Evolutionary conservation across 805 yeast species (phyloP).

Genomic region (Wickerhamomyces silvicola): DNA sequence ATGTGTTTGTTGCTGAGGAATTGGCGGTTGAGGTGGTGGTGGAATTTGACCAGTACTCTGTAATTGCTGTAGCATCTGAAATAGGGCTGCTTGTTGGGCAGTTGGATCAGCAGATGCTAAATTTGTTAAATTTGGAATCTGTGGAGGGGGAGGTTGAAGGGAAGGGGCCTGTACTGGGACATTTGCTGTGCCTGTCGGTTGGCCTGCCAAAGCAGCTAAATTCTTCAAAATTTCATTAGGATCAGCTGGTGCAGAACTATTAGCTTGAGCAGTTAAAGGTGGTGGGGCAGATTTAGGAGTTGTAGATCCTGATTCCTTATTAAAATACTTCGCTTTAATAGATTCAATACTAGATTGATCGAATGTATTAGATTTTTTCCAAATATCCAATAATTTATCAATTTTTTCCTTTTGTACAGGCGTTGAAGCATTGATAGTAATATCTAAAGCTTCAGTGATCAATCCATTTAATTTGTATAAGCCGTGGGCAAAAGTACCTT

Average conservation of each 20-base stretch:
- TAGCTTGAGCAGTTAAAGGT: conserved; percentile 36
- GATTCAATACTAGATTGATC: conserved; percentile 44
- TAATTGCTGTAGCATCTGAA: conserved; percentile 30
- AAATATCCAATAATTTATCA: conserved; percentile 79
- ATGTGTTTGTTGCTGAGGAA: conserved; percentile 7
- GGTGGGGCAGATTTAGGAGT: conserved; percentile 55
- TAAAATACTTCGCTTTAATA: conserved; percentile 54
- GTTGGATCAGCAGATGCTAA: conserved; percentile 21
- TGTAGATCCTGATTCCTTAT: conserved; percentile 32
- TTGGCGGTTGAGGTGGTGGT: conserved; percentile 15
- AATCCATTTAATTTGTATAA: conserved; percentile 56
- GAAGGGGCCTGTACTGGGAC: conserved; percentile 5
- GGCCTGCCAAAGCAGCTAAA: conserved; percentile 42
- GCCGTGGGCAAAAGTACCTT: conserved; percentile 73
- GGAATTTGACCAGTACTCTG: conserved; percentile 25
- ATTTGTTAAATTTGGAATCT: conserved; percentile 12
- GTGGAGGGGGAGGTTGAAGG: conserved; percentile 8
- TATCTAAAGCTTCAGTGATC: conserved; percentile 57
- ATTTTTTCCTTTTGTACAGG: conserved; percentile 66
- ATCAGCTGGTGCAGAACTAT: conserved; percentile 29
- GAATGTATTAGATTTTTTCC: conserved; percentile 85
- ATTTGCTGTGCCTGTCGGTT: conserved; percentile 4
- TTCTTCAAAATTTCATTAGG: conserved; percentile 66
- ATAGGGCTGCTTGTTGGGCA: conserved; percentile 36
- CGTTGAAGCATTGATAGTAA: conserved; percentile 50